Percentiles rank a stretch among this genome's conserved stretches.
These are phyloP conservation scores for Monilinia aucupariae DNA, from an alignment of 2,329 filamentous ascomycete species.

Conservation along the genomic window DNA sequence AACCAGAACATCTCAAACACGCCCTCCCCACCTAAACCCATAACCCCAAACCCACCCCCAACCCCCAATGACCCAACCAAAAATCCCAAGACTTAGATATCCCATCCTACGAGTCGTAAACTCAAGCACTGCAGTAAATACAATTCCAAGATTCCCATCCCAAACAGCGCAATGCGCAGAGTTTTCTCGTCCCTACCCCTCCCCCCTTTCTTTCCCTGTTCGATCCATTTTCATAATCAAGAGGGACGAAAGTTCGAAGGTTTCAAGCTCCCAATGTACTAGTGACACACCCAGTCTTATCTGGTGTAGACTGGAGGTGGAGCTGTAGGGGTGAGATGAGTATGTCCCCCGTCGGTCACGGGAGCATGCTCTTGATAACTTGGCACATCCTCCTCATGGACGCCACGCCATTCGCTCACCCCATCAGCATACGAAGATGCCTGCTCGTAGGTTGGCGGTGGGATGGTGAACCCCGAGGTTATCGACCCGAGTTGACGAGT, in stretches of 20 bases:
- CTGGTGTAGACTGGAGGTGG: not conserved
- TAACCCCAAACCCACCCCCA: too few relatives aligned
- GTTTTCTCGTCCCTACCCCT: too few relatives aligned
- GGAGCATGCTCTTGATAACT: not conserved
- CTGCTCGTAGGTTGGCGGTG: not conserved
- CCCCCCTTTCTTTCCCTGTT: not conserved
- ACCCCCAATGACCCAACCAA: too few relatives aligned
- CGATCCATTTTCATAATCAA: too few relatives aligned
- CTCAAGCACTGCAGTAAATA: too few relatives aligned
- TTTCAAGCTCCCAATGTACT: not conserved
- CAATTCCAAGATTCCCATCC: too few relatives aligned
- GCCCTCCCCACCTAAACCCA: too few relatives aligned
- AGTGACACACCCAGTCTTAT: not conserved
- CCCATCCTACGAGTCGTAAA: too few relatives aligned
- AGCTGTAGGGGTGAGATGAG: not conserved
- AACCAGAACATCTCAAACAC: too few relatives aligned
- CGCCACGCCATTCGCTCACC: not conserved
- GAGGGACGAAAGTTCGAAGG: too few relatives aligned
- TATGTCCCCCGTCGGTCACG: not conserved
- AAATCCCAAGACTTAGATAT: too few relatives aligned
- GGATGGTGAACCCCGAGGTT: not conserved
- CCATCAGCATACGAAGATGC: not conserved
- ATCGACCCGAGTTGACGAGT: not conserved
- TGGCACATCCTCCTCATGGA: not conserved
- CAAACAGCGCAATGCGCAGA: too few relatives aligned